phyloP scores from a whole-genome alignment of 192 early-diverging fungal genomes.

The Gorgonomyces haynaldii region DNA sequence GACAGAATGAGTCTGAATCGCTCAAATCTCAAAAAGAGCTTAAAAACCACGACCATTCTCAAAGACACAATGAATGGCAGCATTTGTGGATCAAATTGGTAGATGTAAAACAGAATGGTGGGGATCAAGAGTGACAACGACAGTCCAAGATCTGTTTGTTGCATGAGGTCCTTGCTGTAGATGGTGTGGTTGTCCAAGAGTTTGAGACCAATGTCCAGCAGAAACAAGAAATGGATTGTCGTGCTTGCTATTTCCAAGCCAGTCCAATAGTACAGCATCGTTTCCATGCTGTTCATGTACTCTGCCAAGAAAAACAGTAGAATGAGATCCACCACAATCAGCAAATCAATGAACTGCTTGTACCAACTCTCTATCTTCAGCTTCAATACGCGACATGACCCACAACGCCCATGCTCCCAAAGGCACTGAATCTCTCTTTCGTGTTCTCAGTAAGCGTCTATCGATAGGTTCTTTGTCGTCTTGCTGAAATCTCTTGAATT shows the following conservation, averaged over 20 bases:
- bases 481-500: not conserved
- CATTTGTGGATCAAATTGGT: too few species aligned
- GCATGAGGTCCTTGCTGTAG: not conserved
- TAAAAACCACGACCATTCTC: constrained; percentile 21
- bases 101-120: not conserved
- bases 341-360: not conserved
- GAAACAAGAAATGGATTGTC: not conserved
- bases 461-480: not conserved
- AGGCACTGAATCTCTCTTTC: not conserved
- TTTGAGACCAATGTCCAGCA: not conserved
- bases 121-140: not conserved
- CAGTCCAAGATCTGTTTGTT: not conserved
- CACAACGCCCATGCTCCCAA: constrained; percentile 5
- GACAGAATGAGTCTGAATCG: constrained; percentile 28
- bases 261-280: too few species aligned
- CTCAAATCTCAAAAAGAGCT: constrained; percentile 21
- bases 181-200: not conserved
- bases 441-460: not conserved
- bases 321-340: not conserved
- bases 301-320: not conserved
- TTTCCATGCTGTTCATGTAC: not conserved
- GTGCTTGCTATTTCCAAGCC: not conserved
- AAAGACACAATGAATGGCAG: constrained; percentile 4
- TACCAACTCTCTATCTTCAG: not conserved
- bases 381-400: not conserved